Evolutionary conservation across 2,329 filamentous ascomycete genomes (phyloP).

Genomic region (Trichoderma guizhouense): DNA sequence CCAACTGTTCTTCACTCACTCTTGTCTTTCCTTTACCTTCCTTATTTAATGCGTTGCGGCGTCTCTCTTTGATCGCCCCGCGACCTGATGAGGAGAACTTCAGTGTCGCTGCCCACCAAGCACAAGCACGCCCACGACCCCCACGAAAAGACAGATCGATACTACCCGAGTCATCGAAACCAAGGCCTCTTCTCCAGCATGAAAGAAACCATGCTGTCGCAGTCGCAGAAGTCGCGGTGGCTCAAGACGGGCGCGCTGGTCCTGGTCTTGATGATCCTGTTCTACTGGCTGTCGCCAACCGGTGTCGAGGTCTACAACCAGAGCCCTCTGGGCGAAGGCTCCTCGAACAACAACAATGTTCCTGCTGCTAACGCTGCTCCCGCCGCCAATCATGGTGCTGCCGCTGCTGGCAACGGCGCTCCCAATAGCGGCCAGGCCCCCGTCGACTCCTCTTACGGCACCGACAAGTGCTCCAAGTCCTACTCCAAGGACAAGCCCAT

Average conservation of each 20-base stretch:
- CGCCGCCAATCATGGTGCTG: slow-evolving; percentile 22
- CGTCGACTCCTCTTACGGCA: slow-evolving; percentile 60
- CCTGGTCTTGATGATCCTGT: slow-evolving; percentile 56
- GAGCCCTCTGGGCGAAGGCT: slow-evolving; percentile 27
- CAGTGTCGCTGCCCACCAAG: slow-evolving; percentile 60
- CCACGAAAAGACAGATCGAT: slow-evolving; percentile 63
- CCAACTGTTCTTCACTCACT: slow-evolving; percentile 14
- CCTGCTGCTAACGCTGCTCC: slow-evolving; percentile 16
- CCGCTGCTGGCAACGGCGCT: slow-evolving; percentile 17
- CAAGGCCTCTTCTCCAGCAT: slow-evolving; percentile 50
- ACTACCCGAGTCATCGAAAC: slow-evolving; percentile 47
- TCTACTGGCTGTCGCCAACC: slow-evolving; percentile 61
- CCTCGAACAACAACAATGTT: background rate
- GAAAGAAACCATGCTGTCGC: slow-evolving; percentile 58
- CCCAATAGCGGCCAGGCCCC: slow-evolving; percentile 48
- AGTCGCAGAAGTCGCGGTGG: slow-evolving; percentile 63
- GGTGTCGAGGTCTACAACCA: slow-evolving; percentile 53
- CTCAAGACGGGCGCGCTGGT: slow-evolving; percentile 62
- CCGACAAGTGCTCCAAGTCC: slow-evolving; percentile 76
- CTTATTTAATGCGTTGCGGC: slow-evolving; percentile 27
- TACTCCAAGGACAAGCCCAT: slow-evolving; percentile 86
- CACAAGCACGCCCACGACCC: slow-evolving; percentile 59
- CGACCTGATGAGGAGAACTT: slow-evolving; percentile 59
- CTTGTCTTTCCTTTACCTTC: background rate
- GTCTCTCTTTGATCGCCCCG: slow-evolving; percentile 25